phyloP scores from a whole-genome alignment of 768 basidiomycete species.

The Tricholoma sp. region DNA sequence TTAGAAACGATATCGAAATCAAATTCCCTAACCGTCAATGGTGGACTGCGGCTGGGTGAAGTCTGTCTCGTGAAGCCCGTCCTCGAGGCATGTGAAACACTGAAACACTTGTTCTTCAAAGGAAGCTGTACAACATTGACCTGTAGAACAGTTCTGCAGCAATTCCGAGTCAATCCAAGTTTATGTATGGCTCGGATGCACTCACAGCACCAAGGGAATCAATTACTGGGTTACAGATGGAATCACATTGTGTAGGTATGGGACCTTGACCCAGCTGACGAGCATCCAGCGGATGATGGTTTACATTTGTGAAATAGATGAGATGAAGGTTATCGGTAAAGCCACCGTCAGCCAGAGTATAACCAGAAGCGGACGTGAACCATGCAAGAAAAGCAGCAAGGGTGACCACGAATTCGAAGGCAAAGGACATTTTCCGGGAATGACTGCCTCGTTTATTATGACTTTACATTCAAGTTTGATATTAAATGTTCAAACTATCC shows the following conservation, averaged over 20 bases:
- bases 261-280: constrained; percentile 21
- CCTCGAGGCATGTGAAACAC: constrained; percentile 12
- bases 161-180: too few species aligned
- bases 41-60: constrained; percentile 24
- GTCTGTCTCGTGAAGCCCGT: constrained; percentile 20
- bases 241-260: constrained; percentile 27
- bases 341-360: not conserved
- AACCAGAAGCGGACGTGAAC: not conserved
- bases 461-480: too few species aligned
- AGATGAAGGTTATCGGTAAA: not conserved
- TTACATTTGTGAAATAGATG: not conserved
- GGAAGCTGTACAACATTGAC: not conserved
- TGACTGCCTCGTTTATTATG: too few species aligned
- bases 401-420: not conserved
- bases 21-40: constrained; percentile 14
- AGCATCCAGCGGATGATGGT: not conserved
- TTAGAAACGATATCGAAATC: not conserved
- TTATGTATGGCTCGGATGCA: not conserved
- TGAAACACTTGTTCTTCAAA: constrained; percentile 25
- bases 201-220: constrained; percentile 12
- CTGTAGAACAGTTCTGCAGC: too few species aligned
- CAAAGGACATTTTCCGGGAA: not conserved
- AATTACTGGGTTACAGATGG: constrained; percentile 26
- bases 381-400: not conserved
- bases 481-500: too few species aligned